Evolutionary conservation across 2,329 filamentous ascomycete genomes (phyloP), one percentile per base, ranked within the genome.

Genomic region (Albophoma yamanashiensis): DNA sequence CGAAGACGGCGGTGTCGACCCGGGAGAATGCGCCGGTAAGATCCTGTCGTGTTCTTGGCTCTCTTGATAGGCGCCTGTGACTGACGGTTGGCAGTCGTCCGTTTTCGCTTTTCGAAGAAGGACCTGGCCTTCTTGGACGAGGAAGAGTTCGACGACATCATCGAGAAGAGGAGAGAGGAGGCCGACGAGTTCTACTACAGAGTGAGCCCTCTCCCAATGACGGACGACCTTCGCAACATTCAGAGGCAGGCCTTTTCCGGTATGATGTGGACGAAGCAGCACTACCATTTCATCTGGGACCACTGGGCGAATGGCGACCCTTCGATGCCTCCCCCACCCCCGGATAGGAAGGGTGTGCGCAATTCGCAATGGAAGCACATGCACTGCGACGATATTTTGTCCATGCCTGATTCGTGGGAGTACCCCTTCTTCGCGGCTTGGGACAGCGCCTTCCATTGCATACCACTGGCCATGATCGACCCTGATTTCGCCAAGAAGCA

Each of bases 241-340:
- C 94, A 97, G 75, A 85, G 93, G 66, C 92, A 97, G 73, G 94
- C 93, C 4, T 89, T 97, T 65, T 87, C 92, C 0, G 93, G 94
- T 59, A 97, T 97, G 93, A 88, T 97, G 82, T 97, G 93, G 93
- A 95, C 89, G 64, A 97, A 97, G 74, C 93, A 97, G 73, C 91
- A 91, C 75, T 97, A 97, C 73, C 85, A 95, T 71, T 97, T 97
- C 74, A 86, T 97, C 67, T 97, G 92, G 91, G 92, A 97, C 65
- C 89, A 97, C 71, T 97, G 93, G 93, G 92, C 92, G 34, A 96
- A 96, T 64, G 93, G 93, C 58, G 93, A 97, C 70, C 92, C 92
- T 14, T 83, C 82, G 56, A 91, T 92, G 79, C 91, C 92, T 52
- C 89, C 93, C 39, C 94, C 94, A 34, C 93, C 93, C 1, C 79